A percentile compares a stretch with the other conserved stretches of the same genome.
Evolutionary conservation across 176 grass and related monocot genomes (phyloP).

Genomic region (Oryza punctata): DNA sequence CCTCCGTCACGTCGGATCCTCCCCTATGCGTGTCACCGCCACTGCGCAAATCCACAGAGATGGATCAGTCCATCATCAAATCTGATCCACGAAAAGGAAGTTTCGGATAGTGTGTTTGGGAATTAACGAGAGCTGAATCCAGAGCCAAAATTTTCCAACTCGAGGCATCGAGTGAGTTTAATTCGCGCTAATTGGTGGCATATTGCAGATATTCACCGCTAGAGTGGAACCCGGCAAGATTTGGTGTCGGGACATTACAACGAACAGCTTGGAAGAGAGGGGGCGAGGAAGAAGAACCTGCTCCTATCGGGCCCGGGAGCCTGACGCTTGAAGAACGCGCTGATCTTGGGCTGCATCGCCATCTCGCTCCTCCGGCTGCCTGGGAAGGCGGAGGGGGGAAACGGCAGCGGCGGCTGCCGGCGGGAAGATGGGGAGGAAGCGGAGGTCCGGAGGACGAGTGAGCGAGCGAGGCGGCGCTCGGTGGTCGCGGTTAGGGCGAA

Average conservation of each 20-base stretch:
- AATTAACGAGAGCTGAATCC: not conserved
- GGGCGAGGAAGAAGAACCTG: conserved; percentile 18
- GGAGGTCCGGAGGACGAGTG: too few relatives aligned
- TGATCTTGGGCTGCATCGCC: conserved; percentile 68
- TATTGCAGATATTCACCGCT: not conserved
- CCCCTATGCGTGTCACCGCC: not conserved
- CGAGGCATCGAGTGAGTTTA: not conserved
- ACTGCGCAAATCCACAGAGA: not conserved
- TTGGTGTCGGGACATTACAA: not conserved
- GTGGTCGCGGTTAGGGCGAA: not conserved
- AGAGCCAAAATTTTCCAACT: not conserved
- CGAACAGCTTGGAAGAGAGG: not conserved
- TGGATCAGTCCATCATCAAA: not conserved
- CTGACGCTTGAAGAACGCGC: conserved; percentile 64
- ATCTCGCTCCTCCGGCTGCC: not conserved
- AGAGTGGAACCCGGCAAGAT: not conserved
- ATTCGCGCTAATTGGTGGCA: not conserved
- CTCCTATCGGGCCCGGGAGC: not conserved
- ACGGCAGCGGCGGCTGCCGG: not conserved
- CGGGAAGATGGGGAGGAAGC: too few relatives aligned
- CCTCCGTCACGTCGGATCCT: not conserved
- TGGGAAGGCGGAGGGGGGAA: not conserved
- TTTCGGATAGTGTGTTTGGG: not conserved
- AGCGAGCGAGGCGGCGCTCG: too few relatives aligned
- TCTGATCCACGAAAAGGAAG: not conserved